Evolutionary conservation across 306 rosid genomes (phyloP), one percentile per base, ranked within the genome.

Genomic region (Fragaria ananassa): DNA sequence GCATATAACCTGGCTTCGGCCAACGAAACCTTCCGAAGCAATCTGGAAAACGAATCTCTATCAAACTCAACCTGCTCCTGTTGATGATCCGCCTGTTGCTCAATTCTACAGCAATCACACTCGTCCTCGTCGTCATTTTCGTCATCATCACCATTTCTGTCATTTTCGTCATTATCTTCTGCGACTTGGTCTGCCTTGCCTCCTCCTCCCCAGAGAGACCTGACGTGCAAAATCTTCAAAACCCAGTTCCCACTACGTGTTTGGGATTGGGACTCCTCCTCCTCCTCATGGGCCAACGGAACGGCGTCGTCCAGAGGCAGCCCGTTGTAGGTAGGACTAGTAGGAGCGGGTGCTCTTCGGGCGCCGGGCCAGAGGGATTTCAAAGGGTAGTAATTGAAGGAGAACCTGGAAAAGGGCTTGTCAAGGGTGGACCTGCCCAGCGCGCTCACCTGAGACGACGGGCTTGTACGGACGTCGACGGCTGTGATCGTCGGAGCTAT

Each of bases 11-110:
- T 91, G 25, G 88, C 91, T 75, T 95, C 99, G 0, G 87, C 86
- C 44, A 90, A 81, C 3, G 97, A 88, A 45, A 95, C 99, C 84
- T 91, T 88, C 71, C 93, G 76, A 19, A 95, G 91, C 89, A 95
- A 83, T 68, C 83, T 87, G 8, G 92, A 81, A 85, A 92, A 92
- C 53, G 97, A 86, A 63, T 83, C 88, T 79, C 82, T 78, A 71
- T 95, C 92, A 29, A 95, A 83, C 74, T 86, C 76, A 65, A 81
- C 73, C 75, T 75, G 76, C 57, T 88, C 71, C 73, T 75, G 75
- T 54, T 88, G 82, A 10, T 70, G 73, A 9, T 81, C 89, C 1
- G 79, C 79, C 53, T 80, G 25, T 53, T 81, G n/a, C 54, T 84
- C 84, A 70, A 88, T 83, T 54, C 72, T 63, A 71, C 98, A 94